Evolutionary conservation across 306 rosid species (phyloP), one percentile per base, ranked within the genome.

Genomic region (Comarum palustre): DNA sequence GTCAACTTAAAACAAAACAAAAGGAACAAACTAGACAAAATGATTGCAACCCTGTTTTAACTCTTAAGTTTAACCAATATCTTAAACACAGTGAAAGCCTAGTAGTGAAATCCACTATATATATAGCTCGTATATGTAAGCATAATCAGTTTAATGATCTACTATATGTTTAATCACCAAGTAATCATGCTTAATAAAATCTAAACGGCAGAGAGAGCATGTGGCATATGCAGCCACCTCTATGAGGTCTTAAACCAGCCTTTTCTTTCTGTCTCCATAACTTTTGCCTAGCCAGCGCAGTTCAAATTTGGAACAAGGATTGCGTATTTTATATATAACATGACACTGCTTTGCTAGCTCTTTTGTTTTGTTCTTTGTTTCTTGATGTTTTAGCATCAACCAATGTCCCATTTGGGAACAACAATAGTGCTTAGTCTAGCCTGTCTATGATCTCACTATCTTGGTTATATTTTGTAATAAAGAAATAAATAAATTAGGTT

Each of bases 201-300:
- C 66, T 2, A 31, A 60, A 6, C 41, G 13, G 6, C 22, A 15
- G 66, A 16, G 66, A 29, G 20, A 60, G 65, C 41, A 60, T 60
- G 66, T 60, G 41, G 41, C 41, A 16, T 29, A 59, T 60, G 42
- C 41, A 60, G 65, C n/a, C 66, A 60, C 22, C 66, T 20, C 22
- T 1, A 29, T 31, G 65, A 60, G 41, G 66, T 60, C 36, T 32
- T 60, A 15, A 60, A 60, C 66, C 66, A 60, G 36, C 39, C 10
- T 29, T 6, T 60, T 60, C 41, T 60, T 27, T 20, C 22, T 60
- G 42, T 59, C 66, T 31, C 12, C 22, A 5, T 60, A 2, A 16
- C 41, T 25, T 29, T 31, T 29, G 41, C 2, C 5, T 2, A 12
- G 16, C 32, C 1, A 60, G 17, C 22, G 41, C 66, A 60, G 66